Evolutionary conservation across 2,329 filamentous ascomycete species (phyloP), one percentile per base, ranked within the genome.

Genomic region (Beauveria bassiana): DNA sequence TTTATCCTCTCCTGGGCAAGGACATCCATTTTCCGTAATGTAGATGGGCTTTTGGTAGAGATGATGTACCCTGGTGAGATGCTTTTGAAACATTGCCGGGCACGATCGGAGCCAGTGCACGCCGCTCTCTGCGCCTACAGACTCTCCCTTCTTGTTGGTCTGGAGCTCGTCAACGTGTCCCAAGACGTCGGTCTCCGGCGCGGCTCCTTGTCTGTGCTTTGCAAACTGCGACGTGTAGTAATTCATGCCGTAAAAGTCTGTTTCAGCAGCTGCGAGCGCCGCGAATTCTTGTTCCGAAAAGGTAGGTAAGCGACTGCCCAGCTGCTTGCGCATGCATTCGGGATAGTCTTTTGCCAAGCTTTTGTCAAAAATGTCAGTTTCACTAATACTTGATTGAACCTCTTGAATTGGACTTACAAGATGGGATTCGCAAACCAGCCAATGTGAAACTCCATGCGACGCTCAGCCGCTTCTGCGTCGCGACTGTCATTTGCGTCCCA

Each of bases 211-310:
- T 2, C 66, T 63, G 56, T 74, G 71, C 2, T 67, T 68, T 1
- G 72, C 71, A 59, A 70, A 76, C 59, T 74, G 71, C 0, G 72
- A 71, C 0, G 74, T 75, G 69, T 77, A 77, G 61, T 72, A 73
- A 64, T 77, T 75, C 73, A 76, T 76, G 49, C 74, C 74, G 61
- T 75, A 77, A 57, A 76, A 77, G 56, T 72, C 70, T 3, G 66
- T 68, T 8, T 69, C 66, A 0, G 68, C 66, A 3, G 65, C 64
- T 0, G 62, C 54, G 0, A 75, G 65, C 0, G 73, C 57, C 6
- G 61, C 53, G 31, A 70, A 64, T 4, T 75, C 73, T 0, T 63
- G 62, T 0, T 62, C 40, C 1, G 72, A 68, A 34, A 74, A 74
- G 0, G 50, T 5, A 0, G 72, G 73, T 0, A 75, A 65, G 0